Evolutionary conservation across 805 yeast species (phyloP), one percentile per base, ranked within the genome.

Genomic region (Candida golubevii): DNA sequence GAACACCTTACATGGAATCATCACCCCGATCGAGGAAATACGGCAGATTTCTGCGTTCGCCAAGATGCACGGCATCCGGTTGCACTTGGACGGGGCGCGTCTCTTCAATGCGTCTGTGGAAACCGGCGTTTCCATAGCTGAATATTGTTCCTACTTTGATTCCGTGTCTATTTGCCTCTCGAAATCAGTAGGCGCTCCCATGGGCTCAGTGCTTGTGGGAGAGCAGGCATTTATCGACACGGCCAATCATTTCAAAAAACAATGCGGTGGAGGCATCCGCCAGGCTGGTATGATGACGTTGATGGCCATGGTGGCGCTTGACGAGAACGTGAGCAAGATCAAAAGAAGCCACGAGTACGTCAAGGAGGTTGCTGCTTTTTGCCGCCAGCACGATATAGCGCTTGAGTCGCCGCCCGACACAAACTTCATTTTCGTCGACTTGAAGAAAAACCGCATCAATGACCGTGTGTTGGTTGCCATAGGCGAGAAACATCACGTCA

Each of bases 21-120:
- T 90, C 36, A 76, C 78, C 63, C 98, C 98, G 8, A 56, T 82
- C 36, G 91, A 83, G 30, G 97, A 90, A 61, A 74, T 90, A 44
- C 67, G 69, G 46, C 77, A 79, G 45, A 90, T 90, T 55, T 75
- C 84, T 35, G 74, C 67, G 35, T 90, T 86, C 75, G 87, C 91
- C 50, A 71, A 73, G 42, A 75, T 67, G 27, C 72, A 82, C 53
- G 72, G 71, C 43, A 65, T 87, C 44, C 74, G 70, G 44, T 63
- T 89, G 53, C 97, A 91, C 58, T 79, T 89, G 56, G 98, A 90
- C 62, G 98, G 97, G 50, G 98, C 97, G n/a, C 77, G 98, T 56
- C 67, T 90, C 40, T 89, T 95, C 90, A 87, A 86, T 62, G 97
- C 97, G n/a, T 71, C 81, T 34, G 85, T 77, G 10, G 90, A 77